Base-by-base conservation (phyloP, 176 grass and related monocot species). In the Melocanna baccifera region DNA sequence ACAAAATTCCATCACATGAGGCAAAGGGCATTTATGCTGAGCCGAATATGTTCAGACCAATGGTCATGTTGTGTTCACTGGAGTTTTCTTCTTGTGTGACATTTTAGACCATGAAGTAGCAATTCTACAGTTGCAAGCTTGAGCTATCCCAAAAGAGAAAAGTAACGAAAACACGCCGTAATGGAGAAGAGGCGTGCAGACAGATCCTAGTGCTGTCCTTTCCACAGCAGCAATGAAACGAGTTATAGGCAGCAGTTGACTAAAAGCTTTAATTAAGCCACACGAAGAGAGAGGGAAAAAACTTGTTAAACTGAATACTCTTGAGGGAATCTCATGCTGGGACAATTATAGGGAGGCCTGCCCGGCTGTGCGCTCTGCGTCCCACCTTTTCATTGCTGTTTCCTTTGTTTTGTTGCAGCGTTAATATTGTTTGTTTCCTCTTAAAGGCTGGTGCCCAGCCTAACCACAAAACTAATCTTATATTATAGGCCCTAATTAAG, bases 261-360 rank as follows among this genome's bases (percentile, higher is more conserved):
- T n/a, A 63, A 32, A 32, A 67, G 18, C 20, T 22, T 23, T 25
- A 9, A 20, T 75, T 67, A 75, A 58, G 85, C 36, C 34, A 75
- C 1, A 42, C 32, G n/a, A 1, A 10, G 0, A 64, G 9, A 67
- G 39, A 43, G 4, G 1, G 12, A 7, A 14, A 40, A 40, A 40
- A 8, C 7, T 40, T 40, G 39, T 40, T 3, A 64, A n/a, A 52
- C 19, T 1, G 18, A 50, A 34, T 47, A 30, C 80, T 72, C 67
- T 26, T 12, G 4, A 59, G 50, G 69, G 87, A 85, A 85, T 80
- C 75, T 85, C 63, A 51, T 66, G 69, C 47, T 12, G 74, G 58
- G 58, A 48, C 75, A 84, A 84, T 20, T 68, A 88, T 64, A 40
- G 45, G 37, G 78, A 81, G 77, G 48, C 62, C n/a, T 57, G 52